These are phyloP conservation scores for Platanus orientalis DNA, from an alignment of 164 flowering plant species.

Conservation along the genomic window DNA sequence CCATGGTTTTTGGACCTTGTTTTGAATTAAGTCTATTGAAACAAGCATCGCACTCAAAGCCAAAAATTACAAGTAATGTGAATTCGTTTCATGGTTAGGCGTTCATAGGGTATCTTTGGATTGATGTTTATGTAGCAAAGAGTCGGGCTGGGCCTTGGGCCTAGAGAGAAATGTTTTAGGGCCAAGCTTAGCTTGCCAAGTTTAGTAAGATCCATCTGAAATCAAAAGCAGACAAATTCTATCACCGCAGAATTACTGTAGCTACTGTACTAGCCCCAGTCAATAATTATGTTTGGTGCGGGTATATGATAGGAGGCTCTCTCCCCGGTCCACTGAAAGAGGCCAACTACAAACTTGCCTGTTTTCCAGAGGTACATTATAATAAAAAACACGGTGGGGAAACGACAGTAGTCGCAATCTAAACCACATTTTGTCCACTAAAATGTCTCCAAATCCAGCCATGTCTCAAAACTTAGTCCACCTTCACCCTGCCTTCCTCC, in stretches of 20 bases:
- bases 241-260: too few species aligned
- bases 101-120: too few species aligned
- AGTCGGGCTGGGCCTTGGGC: too few species aligned
- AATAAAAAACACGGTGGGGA: too few species aligned
- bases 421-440: background rate
- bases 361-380: background rate
- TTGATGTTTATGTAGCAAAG: too few species aligned
- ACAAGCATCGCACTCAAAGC: too few species aligned
- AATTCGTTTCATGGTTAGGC: too few species aligned
- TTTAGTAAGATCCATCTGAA: background rate
- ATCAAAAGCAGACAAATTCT: background rate
- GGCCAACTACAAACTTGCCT: background rate
- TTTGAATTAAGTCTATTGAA: too few species aligned
- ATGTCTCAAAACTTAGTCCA: conserved; percentile 27
- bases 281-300: background rate
- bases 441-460: background rate
- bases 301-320: background rate
- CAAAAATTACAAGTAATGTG: too few species aligned
- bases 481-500: conserved; percentile 36
- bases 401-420: background rate
- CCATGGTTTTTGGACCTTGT: too few species aligned
- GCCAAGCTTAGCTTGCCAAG: too few species aligned
- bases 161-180: too few species aligned
- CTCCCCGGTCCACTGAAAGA: background rate
- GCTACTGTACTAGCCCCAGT: background rate